Evolutionary conservation across 257 asterid genomes (phyloP).

Genomic region (Solanum gracilifrons): DNA sequence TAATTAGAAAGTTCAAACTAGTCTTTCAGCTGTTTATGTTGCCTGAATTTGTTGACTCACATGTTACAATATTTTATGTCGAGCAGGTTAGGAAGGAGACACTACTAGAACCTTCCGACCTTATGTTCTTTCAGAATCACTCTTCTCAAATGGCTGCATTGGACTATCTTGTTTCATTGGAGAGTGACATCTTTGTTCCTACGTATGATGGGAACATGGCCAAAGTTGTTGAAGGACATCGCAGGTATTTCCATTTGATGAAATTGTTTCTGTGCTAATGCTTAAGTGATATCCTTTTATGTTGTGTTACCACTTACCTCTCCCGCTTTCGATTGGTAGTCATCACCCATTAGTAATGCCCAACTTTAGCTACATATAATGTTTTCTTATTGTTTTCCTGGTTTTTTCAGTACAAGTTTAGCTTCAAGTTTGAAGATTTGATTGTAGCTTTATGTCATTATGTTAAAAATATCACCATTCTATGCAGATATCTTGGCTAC

Average conservation of each 20-base stretch:
- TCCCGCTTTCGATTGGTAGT: background rate
- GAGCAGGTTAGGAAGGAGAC: slow-evolving; percentile 93
- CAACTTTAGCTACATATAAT: background rate
- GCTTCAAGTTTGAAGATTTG: background rate
- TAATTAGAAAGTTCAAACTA: slow-evolving; percentile 15
- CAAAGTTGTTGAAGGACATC: slow-evolving; percentile 98
- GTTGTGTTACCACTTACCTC: background rate
- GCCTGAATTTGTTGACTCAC: background rate
- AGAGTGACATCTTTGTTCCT: slow-evolving; percentile 91
- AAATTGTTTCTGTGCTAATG: background rate
- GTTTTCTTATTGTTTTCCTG: background rate
- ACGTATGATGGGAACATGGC: slow-evolving; percentile 99
- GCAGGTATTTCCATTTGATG: slow-evolving; percentile 44
- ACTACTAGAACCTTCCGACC: slow-evolving; percentile 69
- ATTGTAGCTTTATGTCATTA: background rate
- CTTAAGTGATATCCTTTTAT: background rate
- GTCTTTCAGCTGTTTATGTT: background rate
- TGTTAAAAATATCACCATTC: background rate
- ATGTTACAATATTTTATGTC: background rate
- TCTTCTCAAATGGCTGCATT: slow-evolving; percentile 99
- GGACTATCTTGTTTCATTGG: slow-evolving; percentile 94
- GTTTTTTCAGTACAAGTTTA: background rate
- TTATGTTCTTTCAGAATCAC: slow-evolving; percentile 78
- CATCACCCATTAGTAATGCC: background rate
- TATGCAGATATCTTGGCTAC: slow-evolving; percentile 71